Evolutionary conservation across 352 stramenopile species (phyloP).

Genomic region (Stephanocyclus meneghinianus): DNA sequence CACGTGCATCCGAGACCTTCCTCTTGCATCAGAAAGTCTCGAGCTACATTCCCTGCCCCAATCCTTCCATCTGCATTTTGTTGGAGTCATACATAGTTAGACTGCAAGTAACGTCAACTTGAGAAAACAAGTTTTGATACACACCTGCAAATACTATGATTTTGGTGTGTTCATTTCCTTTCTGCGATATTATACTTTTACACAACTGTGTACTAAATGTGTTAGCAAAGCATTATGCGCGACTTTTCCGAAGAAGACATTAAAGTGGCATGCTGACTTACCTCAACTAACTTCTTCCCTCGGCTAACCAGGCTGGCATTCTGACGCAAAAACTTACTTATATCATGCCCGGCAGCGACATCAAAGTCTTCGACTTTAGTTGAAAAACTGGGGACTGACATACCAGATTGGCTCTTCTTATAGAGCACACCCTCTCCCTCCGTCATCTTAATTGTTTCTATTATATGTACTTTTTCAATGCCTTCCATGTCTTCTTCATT

Average conservation of each 20-base stretch:
- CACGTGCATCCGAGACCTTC: conserved; percentile 43
- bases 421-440: conserved; percentile 48
- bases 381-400: conserved; percentile 38
- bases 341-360: conserved; percentile 46
- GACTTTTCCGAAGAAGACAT: neutral
- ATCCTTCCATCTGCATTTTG: conserved; percentile 41
- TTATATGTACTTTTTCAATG: conserved; percentile 29
- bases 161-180: conserved; percentile 56
- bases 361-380: conserved; percentile 62
- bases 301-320: conserved; percentile 44
- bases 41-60: conserved; percentile 39
- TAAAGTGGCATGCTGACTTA: neutral
- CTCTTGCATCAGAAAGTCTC: conserved; percentile 35
- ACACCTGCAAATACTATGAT: conserved; percentile 66
- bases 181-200: conserved; percentile 48
- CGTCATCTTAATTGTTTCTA: conserved; percentile 32
- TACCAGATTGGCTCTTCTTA: conserved; percentile 42
- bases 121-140: neutral
- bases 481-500: conserved; percentile 55
- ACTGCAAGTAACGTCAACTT: neutral
- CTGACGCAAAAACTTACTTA: conserved; percentile 52
- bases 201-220: conserved; percentile 21
- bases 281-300: conserved; percentile 35
- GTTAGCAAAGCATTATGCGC: neutral
- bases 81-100: neutral